Percentiles rank a stretch among this genome's conserved stretches.
phyloP scores from a whole-genome alignment of 176 grass and related monocot species.

The Oryza australiensis region DNA sequence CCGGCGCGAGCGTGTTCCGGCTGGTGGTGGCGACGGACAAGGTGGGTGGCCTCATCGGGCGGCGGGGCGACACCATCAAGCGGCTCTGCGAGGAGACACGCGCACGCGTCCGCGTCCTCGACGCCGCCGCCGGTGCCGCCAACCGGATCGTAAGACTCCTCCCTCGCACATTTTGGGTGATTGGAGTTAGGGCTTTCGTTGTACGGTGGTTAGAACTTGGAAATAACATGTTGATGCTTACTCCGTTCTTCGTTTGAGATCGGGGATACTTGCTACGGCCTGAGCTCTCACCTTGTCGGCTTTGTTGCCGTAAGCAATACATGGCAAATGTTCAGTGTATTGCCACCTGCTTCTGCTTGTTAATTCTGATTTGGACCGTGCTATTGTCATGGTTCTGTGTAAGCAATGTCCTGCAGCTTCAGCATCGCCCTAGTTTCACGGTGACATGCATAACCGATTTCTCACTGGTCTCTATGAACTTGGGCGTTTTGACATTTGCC shows the following conservation, averaged over 20 bases:
- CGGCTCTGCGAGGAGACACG: constrained; percentile 72
- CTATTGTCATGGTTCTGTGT: no score
- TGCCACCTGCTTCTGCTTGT: no score
- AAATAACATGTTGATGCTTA: background rate
- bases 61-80: constrained; percentile 61
- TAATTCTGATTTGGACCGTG: background rate
- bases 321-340: background rate
- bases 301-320: background rate
- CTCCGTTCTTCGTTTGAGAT: background rate
- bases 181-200: background rate
- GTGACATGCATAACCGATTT: background rate
- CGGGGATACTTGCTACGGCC: background rate
- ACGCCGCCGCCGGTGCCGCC: constrained; percentile 31
- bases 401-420: no score
- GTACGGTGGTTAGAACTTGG: background rate
- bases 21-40: constrained; percentile 62
- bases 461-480: background rate
- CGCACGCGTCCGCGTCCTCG: constrained; percentile 64
- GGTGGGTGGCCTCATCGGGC: constrained; percentile 73
- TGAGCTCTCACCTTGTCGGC: background rate
- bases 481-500: background rate
- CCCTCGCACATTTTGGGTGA: background rate
- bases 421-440: background rate
- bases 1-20: constrained; percentile 65
- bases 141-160: constrained; percentile 51